A percentile compares a stretch with the other conserved stretches of the same genome.
phyloP scores from a whole-genome alignment of 805 yeast genomes.

The Spathaspora girioi region DNA sequence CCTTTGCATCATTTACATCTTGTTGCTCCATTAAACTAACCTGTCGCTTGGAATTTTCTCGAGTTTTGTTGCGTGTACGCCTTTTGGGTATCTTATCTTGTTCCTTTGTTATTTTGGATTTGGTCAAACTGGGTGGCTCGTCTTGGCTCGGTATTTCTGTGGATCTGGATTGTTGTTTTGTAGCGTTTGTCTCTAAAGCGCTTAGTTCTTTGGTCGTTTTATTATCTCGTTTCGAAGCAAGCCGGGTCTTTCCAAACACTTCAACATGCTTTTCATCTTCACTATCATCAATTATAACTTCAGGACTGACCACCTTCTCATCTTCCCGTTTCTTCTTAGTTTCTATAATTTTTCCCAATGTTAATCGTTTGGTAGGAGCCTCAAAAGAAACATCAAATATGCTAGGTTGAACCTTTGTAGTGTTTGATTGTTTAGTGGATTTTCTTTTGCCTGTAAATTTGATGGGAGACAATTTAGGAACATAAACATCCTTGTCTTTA shows the following conservation, averaged over 20 bases:
- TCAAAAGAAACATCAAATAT: slow-evolving; percentile 12
- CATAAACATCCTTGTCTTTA: background rate
- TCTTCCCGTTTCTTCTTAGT: background rate
- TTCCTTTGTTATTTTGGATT: background rate
- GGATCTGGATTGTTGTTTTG: background rate
- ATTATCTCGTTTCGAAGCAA: too few species aligned
- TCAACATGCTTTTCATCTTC: background rate
- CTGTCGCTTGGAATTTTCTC: slow-evolving; percentile 1
- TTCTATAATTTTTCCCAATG: background rate
- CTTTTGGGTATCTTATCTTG: background rate
- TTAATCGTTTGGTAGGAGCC: background rate
- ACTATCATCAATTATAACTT: background rate
- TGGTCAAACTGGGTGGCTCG: background rate
- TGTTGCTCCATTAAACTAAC: slow-evolving; percentile 1
- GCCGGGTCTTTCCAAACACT: background rate
- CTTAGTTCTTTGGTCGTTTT: too few species aligned
- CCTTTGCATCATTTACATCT: background rate
- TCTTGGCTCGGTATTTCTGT: background rate
- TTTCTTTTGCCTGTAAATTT: slow-evolving; percentile 5
- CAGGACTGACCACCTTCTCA: background rate
- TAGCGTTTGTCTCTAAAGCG: too few species aligned
- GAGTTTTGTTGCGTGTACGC: background rate
- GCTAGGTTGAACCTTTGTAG: slow-evolving; percentile 1
- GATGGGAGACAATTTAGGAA: slow-evolving; percentile 1
- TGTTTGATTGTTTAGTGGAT: background rate